phyloP scores from a whole-genome alignment of 495 filamentous ascomycete genomes.

The Penicillium robsamsonii region DNA sequence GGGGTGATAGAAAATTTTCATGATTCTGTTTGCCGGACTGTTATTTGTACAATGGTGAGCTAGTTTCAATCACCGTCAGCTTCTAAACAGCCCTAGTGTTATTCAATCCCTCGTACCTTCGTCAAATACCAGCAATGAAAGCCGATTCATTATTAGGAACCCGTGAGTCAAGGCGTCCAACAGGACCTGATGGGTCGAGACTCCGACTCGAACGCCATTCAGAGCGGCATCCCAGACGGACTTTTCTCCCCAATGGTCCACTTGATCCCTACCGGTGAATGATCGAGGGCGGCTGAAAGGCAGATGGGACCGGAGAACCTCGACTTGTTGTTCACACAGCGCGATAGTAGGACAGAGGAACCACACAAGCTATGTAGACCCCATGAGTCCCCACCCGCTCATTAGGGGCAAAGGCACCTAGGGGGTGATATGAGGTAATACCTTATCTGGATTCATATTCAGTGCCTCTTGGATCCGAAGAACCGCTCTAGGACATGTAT shows the following conservation, averaged over 20 bases:
- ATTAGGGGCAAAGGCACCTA: too few relatives aligned
- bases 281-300: not conserved
- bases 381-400: too few relatives aligned
- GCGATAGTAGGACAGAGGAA: not conserved
- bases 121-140: not conserved
- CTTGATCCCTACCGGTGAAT: not conserved
- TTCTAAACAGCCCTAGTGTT: not conserved
- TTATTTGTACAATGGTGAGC: constrained; percentile 10
- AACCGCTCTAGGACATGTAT: not conserved
- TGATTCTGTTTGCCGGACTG: constrained; percentile 8
- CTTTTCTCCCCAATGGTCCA: not conserved
- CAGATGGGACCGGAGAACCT: not conserved
- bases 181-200: not conserved
- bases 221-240: not conserved
- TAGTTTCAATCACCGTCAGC: not conserved
- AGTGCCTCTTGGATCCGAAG: not conserved
- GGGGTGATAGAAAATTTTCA: constrained; percentile 6
- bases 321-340: not conserved
- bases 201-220: not conserved
- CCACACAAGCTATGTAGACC: not conserved
- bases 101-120: too few relatives aligned
- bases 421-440: too few relatives aligned
- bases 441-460: not conserved
- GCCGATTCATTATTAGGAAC: not conserved
- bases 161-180: not conserved